These are phyloP conservation scores for Wickerhamiella allomyrinae DNA, from an alignment of 805 yeast genomes.

Conservation along the genomic window DNA sequence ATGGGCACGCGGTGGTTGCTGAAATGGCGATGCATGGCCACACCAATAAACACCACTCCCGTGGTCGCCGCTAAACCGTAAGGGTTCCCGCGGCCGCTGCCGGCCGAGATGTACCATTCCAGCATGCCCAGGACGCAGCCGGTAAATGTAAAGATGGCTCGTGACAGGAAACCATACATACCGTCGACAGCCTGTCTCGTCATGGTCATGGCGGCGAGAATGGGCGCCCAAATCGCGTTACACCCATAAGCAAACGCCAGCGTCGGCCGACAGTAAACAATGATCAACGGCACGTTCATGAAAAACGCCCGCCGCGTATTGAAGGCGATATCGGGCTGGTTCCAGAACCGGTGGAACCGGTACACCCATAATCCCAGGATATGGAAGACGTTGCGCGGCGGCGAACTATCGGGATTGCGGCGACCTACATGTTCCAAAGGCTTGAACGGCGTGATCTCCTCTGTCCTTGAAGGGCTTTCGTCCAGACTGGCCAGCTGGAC, in stretches of 20 bases:
- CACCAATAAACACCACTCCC: slow-evolving; percentile 17
- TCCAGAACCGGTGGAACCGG: not conserved
- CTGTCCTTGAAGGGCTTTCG: not conserved
- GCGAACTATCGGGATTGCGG: slow-evolving; percentile 21
- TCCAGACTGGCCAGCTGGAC: not conserved
- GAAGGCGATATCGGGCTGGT: slow-evolving; percentile 9
- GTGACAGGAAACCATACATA: slow-evolving; percentile 18
- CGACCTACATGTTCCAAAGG: slow-evolving; percentile 12
- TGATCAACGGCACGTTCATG: slow-evolving; percentile 10
- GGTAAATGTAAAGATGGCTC: slow-evolving; percentile 20
- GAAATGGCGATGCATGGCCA: slow-evolving; percentile 23
- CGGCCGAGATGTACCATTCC: slow-evolving; percentile 25
- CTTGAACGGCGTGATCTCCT: slow-evolving; percentile 7
- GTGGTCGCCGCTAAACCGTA: slow-evolving; percentile 23
- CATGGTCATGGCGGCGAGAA: slow-evolving; percentile 21
- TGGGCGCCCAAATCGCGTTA: slow-evolving; percentile 22
- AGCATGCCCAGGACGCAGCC: slow-evolving; percentile 24
- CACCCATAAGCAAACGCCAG: slow-evolving; percentile 17
- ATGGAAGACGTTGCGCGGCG: slow-evolving; percentile 17
- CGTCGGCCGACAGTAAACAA: slow-evolving; percentile 15
- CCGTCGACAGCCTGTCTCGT: slow-evolving; percentile 24
- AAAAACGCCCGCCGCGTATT: slow-evolving; percentile 15
- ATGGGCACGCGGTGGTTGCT: slow-evolving; percentile 20
- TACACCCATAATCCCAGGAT: slow-evolving; percentile 10
- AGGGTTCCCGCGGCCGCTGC: slow-evolving; percentile 23